Evolutionary conservation across 345 rosid genomes (phyloP), one percentile per base, ranked within the genome.

Genomic region (Theobroma cacao): DNA sequence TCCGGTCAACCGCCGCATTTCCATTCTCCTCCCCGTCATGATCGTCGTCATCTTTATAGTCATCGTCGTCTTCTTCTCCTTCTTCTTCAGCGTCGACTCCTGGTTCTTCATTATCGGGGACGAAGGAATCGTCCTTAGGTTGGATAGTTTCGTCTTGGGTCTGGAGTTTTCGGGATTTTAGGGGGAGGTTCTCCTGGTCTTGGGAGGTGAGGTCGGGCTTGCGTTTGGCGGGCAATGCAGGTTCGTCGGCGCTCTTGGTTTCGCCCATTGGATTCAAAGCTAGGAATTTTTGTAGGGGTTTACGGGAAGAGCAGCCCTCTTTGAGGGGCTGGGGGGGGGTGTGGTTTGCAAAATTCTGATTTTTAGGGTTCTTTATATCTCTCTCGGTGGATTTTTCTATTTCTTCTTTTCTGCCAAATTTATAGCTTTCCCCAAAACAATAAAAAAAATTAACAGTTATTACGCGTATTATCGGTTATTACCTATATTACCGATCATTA

Each of bases 161-260:
- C 20, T 78, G 79, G 43, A 80, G 84, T 77, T 89, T 90, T 52
- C 38, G 93, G 59, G 89, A 40, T 79, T 90, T 90, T 76, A 33
- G 81, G 0, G 88, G 78, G 40, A 40, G 77, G 22, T 45, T 53
- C n/a, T 83, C 83, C 50, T 78, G 59, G 15, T 74, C 85, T 41
- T 82, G 81, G 76, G 80, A 79, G 68, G 17, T 52, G 74, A 80
- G 80, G 73, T 92, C 90, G 41, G 86, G 69, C 77, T 89, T 91
- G 12, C 97, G 89, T 83, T 92, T 92, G 53, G 85, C 59, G 1
- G 89, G 83, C 79, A 90, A 88, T 86, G 93, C 75, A 36, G 88
- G 77, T 55, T 91, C 90, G 43, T 75, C 80, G 24, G 79, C 87
- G 30, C 62, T 86, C 45, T 84, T 78, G 34, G 86, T 87, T 74